These are phyloP conservation scores for Kwoniella shandongensis DNA, from an alignment of 768 basidiomycete genomes.

Conservation along the genomic window DNA sequence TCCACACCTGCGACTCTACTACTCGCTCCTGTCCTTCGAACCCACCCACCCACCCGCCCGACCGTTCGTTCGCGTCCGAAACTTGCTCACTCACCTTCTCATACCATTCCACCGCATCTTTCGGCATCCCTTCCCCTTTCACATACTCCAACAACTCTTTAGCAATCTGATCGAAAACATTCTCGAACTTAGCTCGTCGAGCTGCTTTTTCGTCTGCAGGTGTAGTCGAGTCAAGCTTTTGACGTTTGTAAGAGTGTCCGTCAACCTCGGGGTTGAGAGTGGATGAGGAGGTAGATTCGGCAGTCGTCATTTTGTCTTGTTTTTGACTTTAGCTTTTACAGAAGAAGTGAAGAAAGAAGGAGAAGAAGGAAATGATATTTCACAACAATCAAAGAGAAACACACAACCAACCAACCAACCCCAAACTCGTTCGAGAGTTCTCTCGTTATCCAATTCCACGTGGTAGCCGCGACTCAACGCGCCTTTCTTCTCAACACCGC, in stretches of 20 bases:
- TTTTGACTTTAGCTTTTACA: too few species aligned
- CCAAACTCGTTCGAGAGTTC: too few species aligned
- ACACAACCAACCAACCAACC: too few species aligned
- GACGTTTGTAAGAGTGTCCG: conserved; percentile 19
- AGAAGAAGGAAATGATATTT: not conserved
- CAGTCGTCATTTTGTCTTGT: too few species aligned
- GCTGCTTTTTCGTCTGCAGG: conserved; percentile 28
- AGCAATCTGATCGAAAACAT: conserved; percentile 68
- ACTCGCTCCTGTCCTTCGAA: not conserved
- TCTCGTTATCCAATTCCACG: too few species aligned
- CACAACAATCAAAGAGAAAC: too few species aligned
- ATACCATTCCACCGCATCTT: conserved; percentile 83
- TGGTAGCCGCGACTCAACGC: too few species aligned
- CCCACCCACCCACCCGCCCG: too few species aligned
- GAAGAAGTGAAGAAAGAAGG: not conserved
- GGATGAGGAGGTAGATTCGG: not conserved
- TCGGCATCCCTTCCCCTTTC: conserved; percentile 71
- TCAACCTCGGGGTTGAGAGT: conserved; percentile 21
- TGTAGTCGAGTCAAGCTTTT: conserved; percentile 13
- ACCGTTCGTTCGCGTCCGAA: too few species aligned
- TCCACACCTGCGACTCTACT: too few species aligned
- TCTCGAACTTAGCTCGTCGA: conserved; percentile 61
- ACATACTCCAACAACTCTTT: conserved; percentile 75
- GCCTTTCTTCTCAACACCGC: too few species aligned
- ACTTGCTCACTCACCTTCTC: conserved; percentile 64